phyloP scores from a whole-genome alignment of 2,329 filamentous ascomycete genomes.

The Claviceps paspali region DNA sequence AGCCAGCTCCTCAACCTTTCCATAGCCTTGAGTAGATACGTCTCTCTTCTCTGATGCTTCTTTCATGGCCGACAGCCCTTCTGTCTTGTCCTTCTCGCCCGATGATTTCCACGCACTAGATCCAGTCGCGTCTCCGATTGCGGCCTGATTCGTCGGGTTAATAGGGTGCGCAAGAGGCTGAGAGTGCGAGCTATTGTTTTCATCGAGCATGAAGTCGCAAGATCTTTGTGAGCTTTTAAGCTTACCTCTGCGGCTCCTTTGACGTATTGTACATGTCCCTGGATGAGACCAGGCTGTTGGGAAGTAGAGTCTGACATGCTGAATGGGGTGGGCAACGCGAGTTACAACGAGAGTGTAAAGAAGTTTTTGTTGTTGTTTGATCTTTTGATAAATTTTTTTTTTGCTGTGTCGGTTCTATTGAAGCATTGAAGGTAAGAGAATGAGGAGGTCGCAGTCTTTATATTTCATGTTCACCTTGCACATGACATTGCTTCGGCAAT shows the following conservation, averaged over 20 bases:
- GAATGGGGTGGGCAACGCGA: no score
- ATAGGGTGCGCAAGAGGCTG: no score
- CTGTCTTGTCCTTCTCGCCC: constrained; percentile 48
- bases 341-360: no score
- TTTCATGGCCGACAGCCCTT: constrained; percentile 48
- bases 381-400: no score
- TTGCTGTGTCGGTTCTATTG: no score
- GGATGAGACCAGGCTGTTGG: constrained; percentile 42
- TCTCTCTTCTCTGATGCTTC: constrained; percentile 41
- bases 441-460: no score
- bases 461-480: no score
- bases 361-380: no score
- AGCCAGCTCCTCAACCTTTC: constrained; percentile 48
- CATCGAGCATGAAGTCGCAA: no score
- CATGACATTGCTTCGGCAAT: constrained; percentile 6
- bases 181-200: no score
- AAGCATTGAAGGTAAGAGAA: no score
- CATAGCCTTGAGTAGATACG: constrained; percentile 35
- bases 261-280: constrained; percentile 50
- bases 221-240: no score
- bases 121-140: constrained; percentile 46
- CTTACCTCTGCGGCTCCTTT: constrained; percentile 52
- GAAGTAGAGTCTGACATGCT: constrained; percentile 2
- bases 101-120: constrained; percentile 48
- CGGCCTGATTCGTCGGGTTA: constrained; percentile 25